Conservation (phyloP, 345 rosid species). For the Eucalyptus cloeziana region DNA sequence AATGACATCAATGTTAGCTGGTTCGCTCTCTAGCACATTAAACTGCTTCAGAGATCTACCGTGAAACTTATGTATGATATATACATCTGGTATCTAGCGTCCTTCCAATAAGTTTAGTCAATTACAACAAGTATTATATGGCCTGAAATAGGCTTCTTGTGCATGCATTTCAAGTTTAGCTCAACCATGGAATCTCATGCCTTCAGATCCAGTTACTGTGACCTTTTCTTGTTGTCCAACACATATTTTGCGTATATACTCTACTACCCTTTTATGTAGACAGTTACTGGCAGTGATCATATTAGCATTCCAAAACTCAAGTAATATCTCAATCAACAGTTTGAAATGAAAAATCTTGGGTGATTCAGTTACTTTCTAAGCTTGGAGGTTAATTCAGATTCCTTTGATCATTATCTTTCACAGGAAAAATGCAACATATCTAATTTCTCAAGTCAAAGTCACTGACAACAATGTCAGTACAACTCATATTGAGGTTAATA, state of each 20-base stretch:
- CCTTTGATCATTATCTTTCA: not conserved
- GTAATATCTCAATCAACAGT: not conserved
- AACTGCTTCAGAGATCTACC: not conserved
- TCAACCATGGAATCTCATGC: not conserved
- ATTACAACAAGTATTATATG: not conserved
- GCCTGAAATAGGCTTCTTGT: not conserved
- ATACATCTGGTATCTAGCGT: not conserved
- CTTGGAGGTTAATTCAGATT: not conserved
- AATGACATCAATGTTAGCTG: not conserved
- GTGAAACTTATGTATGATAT: not conserved
- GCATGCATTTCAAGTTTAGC: not conserved
- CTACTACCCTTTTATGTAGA: not conserved
- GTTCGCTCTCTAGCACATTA: not conserved
- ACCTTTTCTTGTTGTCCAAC: not conserved
- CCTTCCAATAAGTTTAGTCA: not conserved
- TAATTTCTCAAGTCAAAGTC: not conserved
- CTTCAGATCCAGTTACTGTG: not conserved
- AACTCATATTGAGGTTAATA: not conserved
- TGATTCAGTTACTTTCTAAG: not conserved
- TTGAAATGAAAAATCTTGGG: not conserved
- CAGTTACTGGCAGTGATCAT: not conserved
- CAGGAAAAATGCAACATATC: not conserved
- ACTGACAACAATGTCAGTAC: not conserved
- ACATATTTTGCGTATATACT: not conserved
- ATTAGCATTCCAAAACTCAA: not conserved